These are phyloP conservation scores for Kodamaea suecica DNA, from an alignment of 1,139 yeast genomes.

Conservation along the genomic window DNA sequence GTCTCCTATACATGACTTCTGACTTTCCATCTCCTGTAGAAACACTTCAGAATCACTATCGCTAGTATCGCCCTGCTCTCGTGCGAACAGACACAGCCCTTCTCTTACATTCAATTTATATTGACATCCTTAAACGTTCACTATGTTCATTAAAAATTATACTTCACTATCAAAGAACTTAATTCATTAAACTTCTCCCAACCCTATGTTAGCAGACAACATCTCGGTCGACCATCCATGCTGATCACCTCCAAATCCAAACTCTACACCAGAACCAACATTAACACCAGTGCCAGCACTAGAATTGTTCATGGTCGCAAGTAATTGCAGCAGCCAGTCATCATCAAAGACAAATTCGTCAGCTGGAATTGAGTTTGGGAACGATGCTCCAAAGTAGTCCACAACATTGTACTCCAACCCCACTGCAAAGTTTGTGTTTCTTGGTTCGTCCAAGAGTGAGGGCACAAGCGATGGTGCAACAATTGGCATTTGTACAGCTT, in stretches of 20 bases:
- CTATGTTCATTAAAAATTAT: too few relatives aligned
- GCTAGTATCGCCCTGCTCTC: too few relatives aligned
- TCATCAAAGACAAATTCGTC: constrained; percentile 5
- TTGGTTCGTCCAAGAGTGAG: too few relatives aligned
- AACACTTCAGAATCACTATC: too few relatives aligned
- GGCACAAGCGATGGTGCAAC: too few relatives aligned
- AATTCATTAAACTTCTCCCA: constrained; percentile 1
- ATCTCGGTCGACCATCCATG: constrained; percentile 1
- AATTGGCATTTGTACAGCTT: too few relatives aligned
- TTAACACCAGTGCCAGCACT: background rate
- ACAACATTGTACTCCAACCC: background rate
- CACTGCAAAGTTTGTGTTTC: too few relatives aligned
- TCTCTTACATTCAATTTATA: too few relatives aligned
- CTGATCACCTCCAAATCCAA: background rate
- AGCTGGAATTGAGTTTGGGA: background rate
- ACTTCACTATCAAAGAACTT: constrained; percentile 10
- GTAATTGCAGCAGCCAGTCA: constrained; percentile 1
- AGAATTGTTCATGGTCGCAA: background rate
- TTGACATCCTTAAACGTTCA: too few relatives aligned
- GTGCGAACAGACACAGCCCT: too few relatives aligned
- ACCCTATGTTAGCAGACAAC: constrained; percentile 5
- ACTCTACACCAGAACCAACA: background rate
- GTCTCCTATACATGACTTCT: too few relatives aligned
- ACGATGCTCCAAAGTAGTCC: background rate
- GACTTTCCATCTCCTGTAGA: too few relatives aligned